Evolutionary conservation across 257 asterid genomes (phyloP).

Genomic region (Solanum paucissectum): DNA sequence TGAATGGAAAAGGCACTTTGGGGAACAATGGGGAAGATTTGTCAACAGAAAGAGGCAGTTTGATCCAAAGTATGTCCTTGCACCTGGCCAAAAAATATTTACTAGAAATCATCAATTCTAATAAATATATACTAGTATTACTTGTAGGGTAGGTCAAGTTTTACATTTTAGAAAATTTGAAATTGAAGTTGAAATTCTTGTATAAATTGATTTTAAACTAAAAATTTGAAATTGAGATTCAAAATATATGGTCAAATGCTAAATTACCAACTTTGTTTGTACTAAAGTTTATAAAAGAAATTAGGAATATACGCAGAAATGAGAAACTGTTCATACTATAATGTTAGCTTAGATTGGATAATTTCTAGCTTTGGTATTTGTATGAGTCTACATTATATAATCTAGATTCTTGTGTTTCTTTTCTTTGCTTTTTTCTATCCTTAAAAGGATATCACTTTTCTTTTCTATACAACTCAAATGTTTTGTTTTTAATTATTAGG

Average conservation of each 20-base stretch:
- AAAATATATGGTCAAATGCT: not conserved
- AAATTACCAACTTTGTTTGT: not conserved
- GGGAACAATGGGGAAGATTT: conserved; percentile 74
- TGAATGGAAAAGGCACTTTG: conserved; percentile 74
- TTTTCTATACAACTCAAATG: not conserved
- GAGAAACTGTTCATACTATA: not conserved
- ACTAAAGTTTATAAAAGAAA: not conserved
- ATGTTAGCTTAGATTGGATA: not conserved
- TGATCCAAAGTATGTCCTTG: conserved; percentile 86
- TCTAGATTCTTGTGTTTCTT: not conserved
- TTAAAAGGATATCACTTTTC: not conserved
- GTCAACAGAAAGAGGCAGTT: conserved; percentile 46
- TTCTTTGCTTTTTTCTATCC: not conserved
- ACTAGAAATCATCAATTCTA: conserved; percentile 41
- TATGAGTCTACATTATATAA: not conserved
- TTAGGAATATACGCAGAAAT: not conserved
- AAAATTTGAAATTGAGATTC: not conserved
- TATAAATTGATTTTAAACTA: no score
- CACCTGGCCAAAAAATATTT: conserved; percentile 88
- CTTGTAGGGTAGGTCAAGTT: not conserved
- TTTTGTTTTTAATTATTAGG: not conserved
- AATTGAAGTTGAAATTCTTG: not conserved
- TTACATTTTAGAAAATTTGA: no score
- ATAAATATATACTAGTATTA: not conserved
- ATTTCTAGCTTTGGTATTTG: not conserved